Percentiles rank a stretch among this genome's conserved stretches.
These are phyloP conservation scores for Fusarium chaquense DNA, from an alignment of 2,329 filamentous ascomycete genomes.

Conservation along the genomic window DNA sequence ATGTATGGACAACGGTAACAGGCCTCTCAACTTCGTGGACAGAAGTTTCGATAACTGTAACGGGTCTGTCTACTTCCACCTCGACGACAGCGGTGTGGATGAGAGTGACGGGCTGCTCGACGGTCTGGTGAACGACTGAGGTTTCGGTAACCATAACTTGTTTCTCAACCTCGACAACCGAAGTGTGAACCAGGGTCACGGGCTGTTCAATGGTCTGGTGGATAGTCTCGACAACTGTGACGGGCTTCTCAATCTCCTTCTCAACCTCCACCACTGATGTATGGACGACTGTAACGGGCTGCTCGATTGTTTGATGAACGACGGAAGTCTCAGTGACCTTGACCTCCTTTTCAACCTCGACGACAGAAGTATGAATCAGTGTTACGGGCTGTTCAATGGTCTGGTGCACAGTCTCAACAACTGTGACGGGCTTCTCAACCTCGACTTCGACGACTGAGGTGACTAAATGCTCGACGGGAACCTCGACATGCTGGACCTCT, in stretches of 20 bases:
- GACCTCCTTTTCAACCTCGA: slow-evolving; percentile 11
- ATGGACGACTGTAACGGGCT: slow-evolving; percentile 11
- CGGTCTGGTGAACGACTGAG: slow-evolving; percentile 15
- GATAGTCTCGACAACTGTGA: slow-evolving; percentile 18
- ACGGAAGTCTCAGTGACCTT: slow-evolving; percentile 16
- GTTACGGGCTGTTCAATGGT: slow-evolving; percentile 13
- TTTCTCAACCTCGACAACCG: slow-evolving; percentile 20
- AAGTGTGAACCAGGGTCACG: slow-evolving; percentile 8
- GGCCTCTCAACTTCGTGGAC: slow-evolving; percentile 15
- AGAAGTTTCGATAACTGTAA: slow-evolving; percentile 19
- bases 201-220: slow-evolving; percentile 20
- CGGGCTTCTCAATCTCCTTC: slow-evolving; percentile 18
- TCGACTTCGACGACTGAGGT: slow-evolving; percentile 10
- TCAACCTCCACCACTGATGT: slow-evolving; percentile 6
- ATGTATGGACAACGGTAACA: slow-evolving; percentile 26
- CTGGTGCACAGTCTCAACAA: slow-evolving; percentile 22
- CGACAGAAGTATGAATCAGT: background rate
- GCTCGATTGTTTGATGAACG: slow-evolving; percentile 19
- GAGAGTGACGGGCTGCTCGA: slow-evolving; percentile 16
- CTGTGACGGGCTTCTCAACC: slow-evolving; percentile 20
- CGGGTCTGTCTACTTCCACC: slow-evolving; percentile 8
- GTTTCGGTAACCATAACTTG: slow-evolving; percentile 17
- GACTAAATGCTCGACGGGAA: slow-evolving; percentile 23
- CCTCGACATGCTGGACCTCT: slow-evolving; percentile 12
- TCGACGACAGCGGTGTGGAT: slow-evolving; percentile 26